Conservation (phyloP, 176 grass and related monocot genomes). For the Tillandsia fasciculata region DNA sequence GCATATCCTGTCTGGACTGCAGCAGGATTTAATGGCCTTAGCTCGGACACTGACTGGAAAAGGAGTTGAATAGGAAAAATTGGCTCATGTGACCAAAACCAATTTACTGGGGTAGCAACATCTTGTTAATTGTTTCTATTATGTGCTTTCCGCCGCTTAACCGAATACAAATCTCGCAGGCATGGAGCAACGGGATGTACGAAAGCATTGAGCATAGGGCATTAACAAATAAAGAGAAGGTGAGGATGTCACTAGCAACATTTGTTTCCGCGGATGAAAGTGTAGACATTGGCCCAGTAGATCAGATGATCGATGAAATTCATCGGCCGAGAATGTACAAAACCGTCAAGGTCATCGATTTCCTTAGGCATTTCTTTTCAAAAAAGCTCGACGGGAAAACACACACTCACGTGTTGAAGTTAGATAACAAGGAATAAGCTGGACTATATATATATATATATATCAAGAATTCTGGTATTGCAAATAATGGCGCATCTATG, state of each 20-base stretch:
- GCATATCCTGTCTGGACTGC: too few species aligned
- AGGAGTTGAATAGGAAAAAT: not conserved
- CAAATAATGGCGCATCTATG: not conserved
- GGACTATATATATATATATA: not conserved
- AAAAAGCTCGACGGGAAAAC: conserved; percentile 7
- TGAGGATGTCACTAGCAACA: conserved; percentile 1
- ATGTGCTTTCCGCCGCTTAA: not conserved
- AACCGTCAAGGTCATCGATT: not conserved
- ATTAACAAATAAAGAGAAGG: not conserved
- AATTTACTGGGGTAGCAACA: not conserved
- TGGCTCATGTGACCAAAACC: not conserved
- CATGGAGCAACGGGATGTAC: conserved; percentile 3
- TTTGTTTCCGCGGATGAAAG: not conserved
- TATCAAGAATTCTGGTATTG: not conserved
- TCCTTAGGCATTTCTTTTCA: not conserved
- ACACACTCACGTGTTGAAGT: not conserved
- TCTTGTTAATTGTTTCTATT: not conserved
- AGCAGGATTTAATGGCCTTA: too few species aligned
- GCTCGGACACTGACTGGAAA: too few species aligned
- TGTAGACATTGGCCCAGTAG: conserved; percentile 7
- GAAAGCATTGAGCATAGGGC: conserved; percentile 6
- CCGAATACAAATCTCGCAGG: not conserved
- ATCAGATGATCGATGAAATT: conserved; percentile 7
- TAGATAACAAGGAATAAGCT: not conserved
- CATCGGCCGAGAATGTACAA: conserved; percentile 3